Base-by-base conservation (phyloP, 2,329 filamentous ascomycete species). In the Neoarthrinium moseri region DNA sequence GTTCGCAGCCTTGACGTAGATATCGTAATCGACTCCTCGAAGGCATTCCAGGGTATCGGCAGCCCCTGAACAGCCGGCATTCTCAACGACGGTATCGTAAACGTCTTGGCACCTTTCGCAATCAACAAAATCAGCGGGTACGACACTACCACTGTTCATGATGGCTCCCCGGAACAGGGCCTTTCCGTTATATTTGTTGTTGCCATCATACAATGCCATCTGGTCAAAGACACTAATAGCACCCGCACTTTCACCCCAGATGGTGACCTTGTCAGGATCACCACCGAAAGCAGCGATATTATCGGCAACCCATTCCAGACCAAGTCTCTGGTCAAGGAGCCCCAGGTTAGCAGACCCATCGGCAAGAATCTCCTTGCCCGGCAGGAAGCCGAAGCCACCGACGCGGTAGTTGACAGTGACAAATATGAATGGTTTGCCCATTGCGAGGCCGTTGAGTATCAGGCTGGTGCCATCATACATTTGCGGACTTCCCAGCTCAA, bases 351-450 rank as follows among this genome's bases (percentile, higher is more conserved):
- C 66, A 2, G 83, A 76, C 2, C 86, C 85, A 50, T 89, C 85
- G 4, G 73, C 71, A 4, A 84, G 69, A 34, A 90, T 74, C 61
- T 90, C 85, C 43, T 77, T 77, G 6, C 86, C 86, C 0, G 81
- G 77, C 60, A 91, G 59, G 66, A 90, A 91, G 0, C 87, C 88
- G 50, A 90, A 91, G 0, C 82, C 86, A 6, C 79, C 85, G 1
- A 88, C 71, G 2, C 87, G 83, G 66, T 95, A 91, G 67, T 91
- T 91, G 58, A 91, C 81, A 0, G 84, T 78, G 0, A 92, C 87
- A 44, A 84, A 88, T 37, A 95, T 68, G 51, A 92, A 82, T 0
- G 85, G 83, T 65, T 87, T 80, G 24, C 73, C 73, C 43, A 63
- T 63, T 3, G 58, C 48, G 29, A 80, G 59, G 3, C 72, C 77